Evolutionary conservation across 2,329 filamentous ascomycete species (phyloP), one percentile per base, ranked within the genome.

Genomic region (Neofusicoccum umdonicola): DNA sequence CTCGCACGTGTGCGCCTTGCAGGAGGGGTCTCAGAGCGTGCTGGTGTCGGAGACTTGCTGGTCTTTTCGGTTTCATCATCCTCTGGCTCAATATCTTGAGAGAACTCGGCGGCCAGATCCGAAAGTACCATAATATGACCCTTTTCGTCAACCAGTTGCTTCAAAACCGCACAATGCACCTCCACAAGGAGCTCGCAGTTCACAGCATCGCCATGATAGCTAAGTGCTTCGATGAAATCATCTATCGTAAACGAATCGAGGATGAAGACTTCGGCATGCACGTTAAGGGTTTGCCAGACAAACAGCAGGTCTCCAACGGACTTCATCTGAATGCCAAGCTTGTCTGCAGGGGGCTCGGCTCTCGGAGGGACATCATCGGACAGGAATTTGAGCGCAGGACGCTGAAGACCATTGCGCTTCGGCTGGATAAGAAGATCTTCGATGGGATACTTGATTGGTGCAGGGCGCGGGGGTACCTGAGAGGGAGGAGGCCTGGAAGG

Each of bases 201-300:
- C 0, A 87, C 81, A 22, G 92, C 87, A 39, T 89, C 85, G 0
- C 88, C 92, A 0, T 90, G 85, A 65, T 93, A 89, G 56, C 88
- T 85, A 83, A 99, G 88, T 0, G 93, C 90, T 74, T 98, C 90
- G 4, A 97, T 84, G 71, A 93, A 98, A 76, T 99, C 95, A 75
- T 99, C 95, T 72, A 98, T 96, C 0, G 94, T 98, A 74, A 99
- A 99, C 0, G 94, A 98, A 76, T 99, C 95, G 31, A 99, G 84
- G 72, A 92, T 87, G 73, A 96, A 96, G 17, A 97, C 90, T 72
- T 97, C 92, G 73, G 93, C 96, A 74, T 97, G 97, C n/a, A 99
- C 94, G 72, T 97, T 99, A 39, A 99, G 83, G 0, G 93, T 97
- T 71, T 97, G 93, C 95, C 95, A 99, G 0, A 91, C 92, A 78